Conservation (phyloP, 352 stramenopile species). For the Lagenidium sp. region DNA sequence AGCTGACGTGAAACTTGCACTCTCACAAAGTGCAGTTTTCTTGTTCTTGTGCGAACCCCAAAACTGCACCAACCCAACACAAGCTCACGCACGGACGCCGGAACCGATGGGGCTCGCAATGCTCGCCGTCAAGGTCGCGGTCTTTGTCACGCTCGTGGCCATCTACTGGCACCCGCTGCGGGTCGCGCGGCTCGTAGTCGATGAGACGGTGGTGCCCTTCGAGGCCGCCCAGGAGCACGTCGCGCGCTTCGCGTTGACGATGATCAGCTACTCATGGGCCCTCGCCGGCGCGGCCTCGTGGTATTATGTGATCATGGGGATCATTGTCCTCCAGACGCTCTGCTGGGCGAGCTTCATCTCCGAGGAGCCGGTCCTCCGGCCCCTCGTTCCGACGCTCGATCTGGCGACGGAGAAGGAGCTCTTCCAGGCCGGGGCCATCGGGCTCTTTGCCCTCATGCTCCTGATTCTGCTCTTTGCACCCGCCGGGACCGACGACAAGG, state of each 20-base stretch:
- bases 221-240: slow-evolving; percentile 23
- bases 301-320: slow-evolving; percentile 26
- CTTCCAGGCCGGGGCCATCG: slow-evolving; percentile 24
- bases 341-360: slow-evolving; percentile 40
- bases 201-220: slow-evolving; percentile 26
- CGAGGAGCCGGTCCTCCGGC: slow-evolving; percentile 20
- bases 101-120: no score
- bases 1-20: no score
- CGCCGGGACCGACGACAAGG: slow-evolving; percentile 12
- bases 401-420: slow-evolving; percentile 32
- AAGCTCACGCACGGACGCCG: no score
- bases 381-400: slow-evolving; percentile 14
- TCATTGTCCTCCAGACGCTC: slow-evolving; percentile 41
- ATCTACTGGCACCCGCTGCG: slow-evolving; percentile 27
- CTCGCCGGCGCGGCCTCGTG: slow-evolving; percentile 24
- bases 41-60: no score
- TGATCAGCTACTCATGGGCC: slow-evolving; percentile 39
- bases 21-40: no score
- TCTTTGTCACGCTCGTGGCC: slow-evolving; percentile 28
- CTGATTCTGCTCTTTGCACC: slow-evolving; percentile 41
- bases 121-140: slow-evolving; percentile 29
- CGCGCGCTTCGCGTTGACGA: slow-evolving; percentile 45
- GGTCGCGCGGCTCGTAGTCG: slow-evolving; percentile 20
- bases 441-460: slow-evolving; percentile 35
- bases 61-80: no score